Evolutionary conservation across 306 rosid species (phyloP).

Genomic region (Pachyrhizus erosus): DNA sequence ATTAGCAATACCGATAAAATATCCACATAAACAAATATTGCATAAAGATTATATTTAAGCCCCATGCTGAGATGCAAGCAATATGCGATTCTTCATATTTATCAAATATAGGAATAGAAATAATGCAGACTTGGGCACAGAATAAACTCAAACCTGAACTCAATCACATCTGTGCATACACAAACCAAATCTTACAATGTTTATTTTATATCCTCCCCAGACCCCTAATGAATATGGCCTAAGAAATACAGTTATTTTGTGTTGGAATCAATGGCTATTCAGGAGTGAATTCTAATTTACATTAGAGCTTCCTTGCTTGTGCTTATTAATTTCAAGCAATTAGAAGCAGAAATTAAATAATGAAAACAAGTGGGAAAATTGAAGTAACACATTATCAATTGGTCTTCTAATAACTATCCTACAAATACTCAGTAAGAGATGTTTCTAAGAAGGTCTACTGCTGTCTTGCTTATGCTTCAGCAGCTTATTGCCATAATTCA

Average conservation of each 20-base stretch:
- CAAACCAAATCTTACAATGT: slow-evolving; percentile 10
- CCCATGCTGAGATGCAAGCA: not conserved
- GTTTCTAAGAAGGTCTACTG: not conserved
- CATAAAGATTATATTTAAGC: not conserved
- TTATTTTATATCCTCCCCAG: not conserved
- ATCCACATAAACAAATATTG: not conserved
- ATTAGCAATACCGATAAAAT: not conserved
- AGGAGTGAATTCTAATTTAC: not conserved
- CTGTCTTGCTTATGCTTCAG: slow-evolving; percentile 19
- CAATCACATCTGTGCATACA: not conserved
- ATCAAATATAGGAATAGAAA: not conserved
- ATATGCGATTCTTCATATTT: not conserved
- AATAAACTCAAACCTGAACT: not conserved
- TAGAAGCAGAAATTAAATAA: slow-evolving; percentile 16
- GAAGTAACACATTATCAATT: not conserved
- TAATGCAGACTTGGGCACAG: not conserved
- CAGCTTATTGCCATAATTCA: slow-evolving; percentile 20
- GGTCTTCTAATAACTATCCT: not conserved
- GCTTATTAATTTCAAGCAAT: not conserved
- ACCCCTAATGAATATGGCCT: not conserved
- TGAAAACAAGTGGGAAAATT: not conserved
- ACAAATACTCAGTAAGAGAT: not conserved
- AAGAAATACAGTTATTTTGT: not conserved
- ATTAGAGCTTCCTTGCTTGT: slow-evolving; percentile 1
- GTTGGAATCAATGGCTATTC: not conserved